These are phyloP conservation scores for Cornus florida DNA, from an alignment of 148 eudicot species.

Conservation along the genomic window DNA sequence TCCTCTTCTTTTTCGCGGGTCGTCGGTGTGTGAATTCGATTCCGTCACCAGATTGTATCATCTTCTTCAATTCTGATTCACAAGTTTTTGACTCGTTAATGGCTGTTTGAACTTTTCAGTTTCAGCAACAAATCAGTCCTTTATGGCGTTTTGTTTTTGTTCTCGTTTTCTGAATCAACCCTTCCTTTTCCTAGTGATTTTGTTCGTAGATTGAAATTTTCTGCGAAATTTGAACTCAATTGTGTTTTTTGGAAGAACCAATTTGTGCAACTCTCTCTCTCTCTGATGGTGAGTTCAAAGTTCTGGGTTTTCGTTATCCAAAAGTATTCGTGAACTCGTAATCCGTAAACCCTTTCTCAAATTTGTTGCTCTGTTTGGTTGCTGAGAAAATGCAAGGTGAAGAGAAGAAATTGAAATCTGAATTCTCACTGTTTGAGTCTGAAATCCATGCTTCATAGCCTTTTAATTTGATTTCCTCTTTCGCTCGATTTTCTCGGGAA, in stretches of 20 bases:
- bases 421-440: neutral
- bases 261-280: slow-evolving; percentile 3
- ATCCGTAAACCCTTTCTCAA: neutral
- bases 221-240: neutral
- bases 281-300: too few species aligned
- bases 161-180: neutral
- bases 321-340: neutral
- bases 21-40: neutral
- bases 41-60: neutral
- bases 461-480: neutral
- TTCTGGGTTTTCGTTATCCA: neutral
- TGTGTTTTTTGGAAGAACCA: neutral
- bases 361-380: neutral
- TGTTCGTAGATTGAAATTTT: neutral
- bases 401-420: neutral
- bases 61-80: neutral
- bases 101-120: neutral
- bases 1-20: neutral
- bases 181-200: neutral
- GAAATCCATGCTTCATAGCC: neutral
- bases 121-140: neutral
- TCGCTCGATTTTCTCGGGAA: neutral
- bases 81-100: neutral
- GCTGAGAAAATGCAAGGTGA: neutral
- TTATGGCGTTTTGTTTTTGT: neutral